These are phyloP conservation scores for Aureobasidium sp. DNA, from an alignment of 2,329 filamentous ascomycete genomes.

Conservation along the genomic window DNA sequence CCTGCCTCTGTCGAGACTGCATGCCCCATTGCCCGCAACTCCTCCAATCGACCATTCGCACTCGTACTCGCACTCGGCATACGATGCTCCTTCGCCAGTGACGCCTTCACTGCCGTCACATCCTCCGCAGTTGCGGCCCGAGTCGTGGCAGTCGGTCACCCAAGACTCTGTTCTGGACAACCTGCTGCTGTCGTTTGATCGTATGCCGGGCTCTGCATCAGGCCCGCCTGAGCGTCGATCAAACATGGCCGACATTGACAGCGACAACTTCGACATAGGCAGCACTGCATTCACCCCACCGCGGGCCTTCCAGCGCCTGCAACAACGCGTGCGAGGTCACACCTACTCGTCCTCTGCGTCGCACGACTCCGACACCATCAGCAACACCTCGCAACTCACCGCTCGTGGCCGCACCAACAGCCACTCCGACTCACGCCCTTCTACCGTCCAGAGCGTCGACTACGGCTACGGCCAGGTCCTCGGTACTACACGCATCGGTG, in stretches of 20 bases:
- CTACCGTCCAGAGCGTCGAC: conserved; percentile 43
- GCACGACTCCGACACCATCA: conserved; percentile 49
- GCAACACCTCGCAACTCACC: conserved; percentile 22
- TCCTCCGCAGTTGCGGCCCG: background rate
- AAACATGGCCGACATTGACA: conserved; percentile 28
- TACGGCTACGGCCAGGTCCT: conserved; percentile 1
- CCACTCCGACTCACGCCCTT: conserved; percentile 19
- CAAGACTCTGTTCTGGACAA: conserved; percentile 92
- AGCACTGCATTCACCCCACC: conserved; percentile 23
- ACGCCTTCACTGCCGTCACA: background rate
- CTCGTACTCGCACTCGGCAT: background rate
- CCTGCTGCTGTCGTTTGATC: conserved; percentile 88
- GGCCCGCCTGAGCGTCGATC: conserved; percentile 20
- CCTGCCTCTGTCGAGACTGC: background rate
- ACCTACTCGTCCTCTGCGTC: conserved; percentile 55
- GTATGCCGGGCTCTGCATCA: conserved; percentile 49
- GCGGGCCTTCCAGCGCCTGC: conserved; percentile 24
- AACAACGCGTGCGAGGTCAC: conserved; percentile 47
- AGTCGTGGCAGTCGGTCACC: conserved; percentile 67
- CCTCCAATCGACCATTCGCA: background rate
- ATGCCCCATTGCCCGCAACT: background rate
- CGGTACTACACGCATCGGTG: background rate
- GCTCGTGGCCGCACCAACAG: conserved; percentile 19
- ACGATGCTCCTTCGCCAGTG: background rate
- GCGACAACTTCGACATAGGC: conserved; percentile 20